Evolutionary conservation across 2,329 filamentous ascomycete species (phyloP), one percentile per base, ranked within the genome.

Genomic region (Fusarium torreyae): DNA sequence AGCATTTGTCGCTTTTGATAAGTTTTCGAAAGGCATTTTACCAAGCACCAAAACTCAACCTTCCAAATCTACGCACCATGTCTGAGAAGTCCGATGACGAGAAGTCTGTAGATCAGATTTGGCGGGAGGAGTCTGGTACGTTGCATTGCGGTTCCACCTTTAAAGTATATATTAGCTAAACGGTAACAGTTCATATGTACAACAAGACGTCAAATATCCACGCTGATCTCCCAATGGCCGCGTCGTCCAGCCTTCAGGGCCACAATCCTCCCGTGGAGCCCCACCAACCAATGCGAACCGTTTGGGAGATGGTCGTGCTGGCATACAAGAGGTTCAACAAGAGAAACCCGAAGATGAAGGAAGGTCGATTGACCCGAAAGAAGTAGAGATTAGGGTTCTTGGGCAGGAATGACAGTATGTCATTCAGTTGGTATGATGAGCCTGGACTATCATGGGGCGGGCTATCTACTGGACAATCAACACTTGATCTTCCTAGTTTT

Each of bases 321-420:
- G 39, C 39, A 11, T 14, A 20, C 4, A 18, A 22, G 14, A 18
- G 18, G 6, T 18, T 22, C 17, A 10, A 20, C 18, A 42, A 24
- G 20, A 20, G 38, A 31, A 43, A 31, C 55, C 55, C 17, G 31
- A 57, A 6, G 55, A 52, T 5, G 55, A 51, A 28, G 26, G 7
- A 13, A 44, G 14, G 28, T 38, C 39, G 55, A 45, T 20, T 36
- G 14, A 36, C 5, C 20, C 7, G 14, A 44, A 36, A 22, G 18
- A 20, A 42, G 14, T 36, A 17, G 17, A 17, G 34, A 36, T 31
- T 31, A 13, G 28, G 9, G 13, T 5, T 11, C 10, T 31, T 13
- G 28, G 10, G 10, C 10, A 10, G 28, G 10, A 10, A 31, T 10
- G 28, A 31, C 10, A 31, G 28, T 31, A 31, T 31, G 28, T 31